Conservation (phyloP, 345 rosid species). For the Turritis glabra region DNA sequence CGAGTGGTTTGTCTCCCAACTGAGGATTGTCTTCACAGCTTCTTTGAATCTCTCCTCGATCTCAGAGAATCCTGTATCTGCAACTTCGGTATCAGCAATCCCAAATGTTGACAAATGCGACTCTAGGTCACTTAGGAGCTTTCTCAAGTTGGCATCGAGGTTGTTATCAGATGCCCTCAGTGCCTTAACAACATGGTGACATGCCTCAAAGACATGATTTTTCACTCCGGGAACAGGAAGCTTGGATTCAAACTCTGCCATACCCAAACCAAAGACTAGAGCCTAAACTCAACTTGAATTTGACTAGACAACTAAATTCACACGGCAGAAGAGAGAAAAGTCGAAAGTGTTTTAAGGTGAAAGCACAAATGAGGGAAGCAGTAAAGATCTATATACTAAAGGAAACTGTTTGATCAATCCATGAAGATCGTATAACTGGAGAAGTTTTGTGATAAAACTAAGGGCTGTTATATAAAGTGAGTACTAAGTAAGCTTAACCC, state of each 20-base stretch:
- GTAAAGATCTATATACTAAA: conserved; percentile 14
- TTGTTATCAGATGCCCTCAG: conserved; percentile 58
- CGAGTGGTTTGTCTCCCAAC: conserved; percentile 53
- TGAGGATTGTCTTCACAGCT: conserved; percentile 48
- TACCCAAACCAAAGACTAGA: conserved; percentile 28
- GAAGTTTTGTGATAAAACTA: not conserved
- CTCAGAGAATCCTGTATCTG: conserved; percentile 39
- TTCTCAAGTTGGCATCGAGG: conserved; percentile 53
- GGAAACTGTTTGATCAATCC: conserved; percentile 4
- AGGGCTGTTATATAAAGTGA: not conserved
- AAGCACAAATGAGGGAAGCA: not conserved
- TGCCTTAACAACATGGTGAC: conserved; percentile 69
- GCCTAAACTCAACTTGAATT: conserved; percentile 2
- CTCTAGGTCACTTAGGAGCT: conserved; percentile 53
- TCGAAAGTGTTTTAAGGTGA: conserved; percentile 11
- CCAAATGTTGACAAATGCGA: conserved; percentile 48
- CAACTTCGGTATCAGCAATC: conserved; percentile 38
- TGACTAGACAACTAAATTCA: too few species aligned
- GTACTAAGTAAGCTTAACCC: not conserved
- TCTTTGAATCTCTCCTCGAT: conserved; percentile 47
- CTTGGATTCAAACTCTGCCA: conserved; percentile 35
- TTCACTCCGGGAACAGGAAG: conserved; percentile 15
- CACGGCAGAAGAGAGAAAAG: not conserved
- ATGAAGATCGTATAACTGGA: not conserved
- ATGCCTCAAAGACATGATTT: conserved; percentile 48